Evolutionary conservation across 305 asterid genomes (phyloP), one percentile per base, ranked within the genome.

Genomic region (Coffea humblotiana): DNA sequence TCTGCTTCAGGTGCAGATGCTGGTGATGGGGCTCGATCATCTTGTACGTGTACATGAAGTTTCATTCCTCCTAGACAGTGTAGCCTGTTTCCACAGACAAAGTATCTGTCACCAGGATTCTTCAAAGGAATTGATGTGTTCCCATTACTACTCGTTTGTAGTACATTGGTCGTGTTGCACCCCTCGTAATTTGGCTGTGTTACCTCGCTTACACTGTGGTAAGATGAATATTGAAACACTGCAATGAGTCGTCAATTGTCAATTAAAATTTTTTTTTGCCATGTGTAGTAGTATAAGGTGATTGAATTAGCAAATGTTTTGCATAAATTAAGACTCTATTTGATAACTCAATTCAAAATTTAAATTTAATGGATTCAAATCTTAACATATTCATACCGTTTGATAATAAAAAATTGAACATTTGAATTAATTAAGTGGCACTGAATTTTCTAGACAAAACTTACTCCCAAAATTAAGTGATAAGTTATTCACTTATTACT

Each of bases 1-100:
- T 79, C 87, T 0, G 86, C 86, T 79, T 71, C 66, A 9, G 94
- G 95, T 1, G 93, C 86, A 12, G 78, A 64, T 0, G 72, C 71
- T 0, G 96, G 92, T 0, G 82, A 71, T 71, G 75, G 68, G 32
- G 77, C 70, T 40, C 45, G 77, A 77, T 79, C 58, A 1, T 54
- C 81, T 21, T 74, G 72, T 2, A 88, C 94, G 29, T 77, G 72
- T 9, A 88, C 94, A 29, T 86, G 89, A 76, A 92, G 90, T 56
- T 94, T 94, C 98, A 91, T 88, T 61, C 98, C 97, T 6, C 90
- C 95, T 9, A 92, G 88, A 66, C 97, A 92, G 76, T 92, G 93
- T 82, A 94, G 73, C 80, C 87, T 87, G 48, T 90, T 90, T 60
- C 97, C 93, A 64, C 97, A 90, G 13, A 90, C 79, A n/a, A 90